Evolutionary conservation across 306 rosid species (phyloP).

Genomic region (Dalbergia oliveri): DNA sequence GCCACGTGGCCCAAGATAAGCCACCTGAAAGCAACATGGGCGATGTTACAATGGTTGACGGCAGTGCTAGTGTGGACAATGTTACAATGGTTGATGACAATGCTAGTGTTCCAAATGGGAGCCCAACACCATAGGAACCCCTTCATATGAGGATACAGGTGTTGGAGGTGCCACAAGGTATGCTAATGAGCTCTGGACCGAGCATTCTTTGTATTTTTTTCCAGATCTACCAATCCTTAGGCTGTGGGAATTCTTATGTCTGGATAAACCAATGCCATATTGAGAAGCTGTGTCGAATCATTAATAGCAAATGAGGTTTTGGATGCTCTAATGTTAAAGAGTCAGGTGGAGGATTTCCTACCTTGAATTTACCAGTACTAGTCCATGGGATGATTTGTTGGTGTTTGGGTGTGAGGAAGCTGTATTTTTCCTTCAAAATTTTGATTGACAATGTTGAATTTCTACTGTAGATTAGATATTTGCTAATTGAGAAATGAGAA

Average conservation of each 20-base stretch:
- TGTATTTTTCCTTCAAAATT: conserved; percentile 3
- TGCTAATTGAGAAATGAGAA: no score
- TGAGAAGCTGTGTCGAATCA: conserved; percentile 14
- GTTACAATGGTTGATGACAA: conserved; percentile 34
- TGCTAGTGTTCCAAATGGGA: conserved; percentile 45
- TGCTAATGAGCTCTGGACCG: conserved; percentile 30
- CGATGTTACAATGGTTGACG: conserved; percentile 29
- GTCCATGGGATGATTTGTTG: conserved; percentile 9
- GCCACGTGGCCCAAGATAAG: conserved; percentile 22
- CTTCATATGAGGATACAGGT: conserved; percentile 22
- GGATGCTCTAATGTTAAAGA: neutral
- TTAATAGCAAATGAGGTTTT: conserved; percentile 30
- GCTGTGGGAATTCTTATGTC: neutral
- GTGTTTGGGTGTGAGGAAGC: neutral
- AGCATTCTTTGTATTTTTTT: neutral
- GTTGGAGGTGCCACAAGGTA: neutral
- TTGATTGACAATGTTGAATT: conserved; percentile 5
- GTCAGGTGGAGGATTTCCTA: conserved; percentile 24
- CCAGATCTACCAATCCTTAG: conserved; percentile 11
- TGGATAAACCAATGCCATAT: conserved; percentile 10
- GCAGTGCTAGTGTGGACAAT: conserved; percentile 34
- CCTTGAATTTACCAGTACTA: conserved; percentile 25
- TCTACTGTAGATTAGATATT: conserved; percentile 5
- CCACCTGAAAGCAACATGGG: conserved; percentile 27
- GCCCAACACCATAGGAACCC: conserved; percentile 14